Base-by-base conservation (phyloP, 2,329 filamentous ascomycete genomes). In the Cladosporium sp. region DNA sequence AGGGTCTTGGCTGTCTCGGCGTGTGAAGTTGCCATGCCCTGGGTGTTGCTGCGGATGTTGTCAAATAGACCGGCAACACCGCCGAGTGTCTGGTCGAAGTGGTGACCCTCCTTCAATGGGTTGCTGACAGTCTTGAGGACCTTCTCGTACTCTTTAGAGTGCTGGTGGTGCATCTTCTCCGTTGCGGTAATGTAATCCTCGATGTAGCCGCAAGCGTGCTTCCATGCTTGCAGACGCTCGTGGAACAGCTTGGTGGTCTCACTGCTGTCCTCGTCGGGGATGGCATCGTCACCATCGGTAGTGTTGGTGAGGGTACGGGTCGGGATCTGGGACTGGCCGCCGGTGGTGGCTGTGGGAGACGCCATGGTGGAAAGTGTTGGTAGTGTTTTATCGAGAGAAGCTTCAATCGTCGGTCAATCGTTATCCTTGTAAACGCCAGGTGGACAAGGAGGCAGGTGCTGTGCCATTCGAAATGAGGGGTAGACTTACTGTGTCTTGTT, bases 141-240 rank as follows among this genome's bases (percentile, higher is more conserved):
- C 80, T 91, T 94, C 82, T 98, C 93, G 75, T 97, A 97, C 78
- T 98, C 94, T 82, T 97, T 98, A 64, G 92, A 88, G 72, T 97
- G 90, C 12, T 87, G 85, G 75, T 89, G 90, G 76, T 97, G 90
- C 66, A 92, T 84, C 84, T 94, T 97, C 78, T 97, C 93, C 3
- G 93, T 91, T 7, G 91, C 89, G 33, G 82, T 83, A 73, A 98
- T 85, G 78, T 97, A 99, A 61, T 96, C 92, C 79, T 98, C 93
- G 57, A 99, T 85, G 76, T 97, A 94, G 65, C 85, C 91, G 68
- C 93, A 91, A 67, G 93, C 92, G 78, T 98, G 94, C 78, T 97
- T 98, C 93, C 93, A 99, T 56, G 95, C 95, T 74, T 91, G 90
- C 67, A 99, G 84, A 70, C 95, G 88, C 82, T 98, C 92, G 64